Evolutionary conservation across 495 filamentous ascomycete species (phyloP), one percentile per base, ranked within the genome.

Genomic region (Lentithecium fluviatile): DNA sequence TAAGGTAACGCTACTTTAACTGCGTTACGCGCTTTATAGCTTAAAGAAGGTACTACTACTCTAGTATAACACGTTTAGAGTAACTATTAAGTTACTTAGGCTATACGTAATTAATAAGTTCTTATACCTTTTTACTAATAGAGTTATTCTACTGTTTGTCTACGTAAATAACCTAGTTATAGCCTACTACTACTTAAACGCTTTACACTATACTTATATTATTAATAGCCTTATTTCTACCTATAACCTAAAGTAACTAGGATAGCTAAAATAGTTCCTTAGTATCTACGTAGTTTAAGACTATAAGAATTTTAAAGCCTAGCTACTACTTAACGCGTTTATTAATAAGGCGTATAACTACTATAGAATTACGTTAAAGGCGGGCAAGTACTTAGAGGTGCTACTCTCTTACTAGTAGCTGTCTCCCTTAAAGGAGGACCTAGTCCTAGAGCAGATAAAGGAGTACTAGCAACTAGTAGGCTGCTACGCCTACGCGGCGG

Each of bases 1-100:
- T 24, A 6, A 20, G 21, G n/a, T 34, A 23, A 54, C 52, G 20
- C 1, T 19, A 32, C 29, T 32, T 4, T 32, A 4, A 32, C 29
- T 32, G 10, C 29, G 3, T 2, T 15, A 45, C 0, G 60, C 53
- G 6, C 55, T 64, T 1, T 64, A 64, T 45, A 46, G 61, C 6
- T 46, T 64, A 7, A 64, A 64, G 45, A 32, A 23, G 0, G 10
- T 53, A 25, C 61, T 47, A 37, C 19, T 53, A 11, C 61, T 64
- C 1, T 64, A 42, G 61, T 64, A 64, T 32, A 23, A 58, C 1
- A 17, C 52, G 1, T 54, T 64, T 15, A 36, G 1, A 6, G 38
- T 26, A 32, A 53, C 47, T 1, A 54, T 64, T 10, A 26, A 3
- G 6, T 21, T 47, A 37, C 29, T 64, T 17, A 38, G 48, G 4